Evolutionary conservation across 768 basidiomycete species (phyloP).

Genomic region (Tulasnella sp.): DNA sequence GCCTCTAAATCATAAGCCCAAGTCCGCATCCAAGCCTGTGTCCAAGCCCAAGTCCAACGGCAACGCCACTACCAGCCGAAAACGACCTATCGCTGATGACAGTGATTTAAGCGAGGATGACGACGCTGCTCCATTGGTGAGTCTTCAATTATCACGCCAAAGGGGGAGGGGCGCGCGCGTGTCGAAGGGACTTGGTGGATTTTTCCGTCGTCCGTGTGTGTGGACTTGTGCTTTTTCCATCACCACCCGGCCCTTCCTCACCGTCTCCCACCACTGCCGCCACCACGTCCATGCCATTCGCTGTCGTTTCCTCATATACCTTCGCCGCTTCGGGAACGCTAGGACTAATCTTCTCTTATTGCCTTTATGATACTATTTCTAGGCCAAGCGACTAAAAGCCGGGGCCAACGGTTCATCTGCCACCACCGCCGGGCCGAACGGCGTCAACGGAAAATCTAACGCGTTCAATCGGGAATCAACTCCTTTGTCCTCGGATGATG

Average conservation of each 20-base stretch:
- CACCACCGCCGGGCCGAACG: conserved; percentile 1
- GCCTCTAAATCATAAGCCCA: not conserved
- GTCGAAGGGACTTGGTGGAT: too few species aligned
- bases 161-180: too few species aligned
- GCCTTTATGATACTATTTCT: not conserved
- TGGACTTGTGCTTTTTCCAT: conserved; percentile 9
- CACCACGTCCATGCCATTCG: conserved; percentile 1
- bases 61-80: not conserved
- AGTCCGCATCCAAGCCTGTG: not conserved
- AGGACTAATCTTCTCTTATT: not conserved
- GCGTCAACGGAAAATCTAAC: not conserved
- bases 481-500: conserved; percentile 31
- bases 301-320: not conserved
- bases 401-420: not conserved
- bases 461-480: not conserved
- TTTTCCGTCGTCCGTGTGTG: not conserved
- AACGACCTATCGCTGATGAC: not conserved
- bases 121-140: conserved; percentile 1
- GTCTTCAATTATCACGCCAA: not conserved
- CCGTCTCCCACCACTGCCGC: not conserved
- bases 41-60: not conserved
- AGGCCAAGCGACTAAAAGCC: conserved; percentile 10
- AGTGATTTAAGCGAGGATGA: conserved; percentile 9
- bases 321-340: not conserved
- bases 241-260: not conserved